Base-by-base conservation (phyloP, 352 stramenopile species). In the Plasmopara viticola region DNA sequence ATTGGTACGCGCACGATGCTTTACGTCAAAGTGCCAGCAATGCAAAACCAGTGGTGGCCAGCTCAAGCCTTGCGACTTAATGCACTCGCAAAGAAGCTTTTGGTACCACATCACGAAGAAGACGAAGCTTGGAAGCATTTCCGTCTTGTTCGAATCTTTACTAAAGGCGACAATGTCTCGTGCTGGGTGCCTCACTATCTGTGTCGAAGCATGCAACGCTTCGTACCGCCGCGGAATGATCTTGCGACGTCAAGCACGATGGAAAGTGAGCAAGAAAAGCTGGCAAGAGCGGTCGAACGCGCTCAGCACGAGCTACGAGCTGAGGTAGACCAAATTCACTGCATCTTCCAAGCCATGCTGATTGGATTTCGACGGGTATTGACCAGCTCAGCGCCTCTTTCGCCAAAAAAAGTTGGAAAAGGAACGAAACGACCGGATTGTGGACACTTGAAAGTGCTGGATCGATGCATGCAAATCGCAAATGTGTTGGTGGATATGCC, bases 121-220 rank as follows among this genome's bases (percentile, higher is more conserved):
- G 48, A 67, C 30, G 51, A 59, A n/a, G 61, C 74, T 29, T 57
- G 56, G 9, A 44, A 45, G 0, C 66, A 68, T 42, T 84, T 85
- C 18, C 74, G 72, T 6, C 60, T 94, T 7, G 79, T 91, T 14
- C 78, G 68, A 13, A 64, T 94, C 18, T 88, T 85, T 42, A 51
- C 68, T 10, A 50, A 52, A 5, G 62, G 45, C n/a, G 42, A 51
- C 3, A 40, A 58, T 7, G 35, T 60, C 9, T 84, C 78, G 2
- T 83, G 70, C 28, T 94, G 84, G 84, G 74, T 83, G 5, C 82
- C 81, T 0, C 86, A 86, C 33, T 78, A 92, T 48, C 58, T 90
- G 0, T 90, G 78, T 60, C 71, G 81, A 33, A 78, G 71, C n/a
- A 66, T 87, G 58, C 37, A 60, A 37, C 31, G 46, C 8, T 72